Percentiles rank a stretch among this genome's conserved stretches.
These are phyloP conservation scores for Solanum medicagineum DNA, from an alignment of 257 asterid species.

Conservation along the genomic window DNA sequence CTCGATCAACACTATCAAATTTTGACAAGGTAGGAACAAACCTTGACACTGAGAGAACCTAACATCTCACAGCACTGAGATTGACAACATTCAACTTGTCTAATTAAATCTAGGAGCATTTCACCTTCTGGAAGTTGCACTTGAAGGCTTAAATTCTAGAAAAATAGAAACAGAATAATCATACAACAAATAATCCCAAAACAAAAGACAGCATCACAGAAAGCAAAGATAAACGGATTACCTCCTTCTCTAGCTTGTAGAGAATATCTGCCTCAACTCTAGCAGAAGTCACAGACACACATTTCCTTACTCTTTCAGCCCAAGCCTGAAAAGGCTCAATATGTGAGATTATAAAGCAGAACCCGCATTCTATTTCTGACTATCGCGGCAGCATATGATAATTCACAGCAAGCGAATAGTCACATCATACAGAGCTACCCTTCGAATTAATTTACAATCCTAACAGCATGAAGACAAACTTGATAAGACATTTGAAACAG, in stretches of 20 bases:
- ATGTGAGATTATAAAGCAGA: not conserved
- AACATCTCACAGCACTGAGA: conserved; percentile 60
- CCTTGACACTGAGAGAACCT: conserved; percentile 48
- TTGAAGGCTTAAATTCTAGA: conserved; percentile 48
- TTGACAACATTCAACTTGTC: conserved; percentile 51
- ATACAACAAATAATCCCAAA: not conserved
- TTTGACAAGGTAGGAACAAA: conserved; percentile 17
- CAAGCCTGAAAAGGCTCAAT: conserved; percentile 41
- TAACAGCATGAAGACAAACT: not conserved
- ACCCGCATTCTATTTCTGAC: not conserved
- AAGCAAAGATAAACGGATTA: conserved; percentile 7
- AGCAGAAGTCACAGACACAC: conserved; percentile 46
- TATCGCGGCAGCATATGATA: not conserved
- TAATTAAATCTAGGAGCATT: conserved; percentile 35
- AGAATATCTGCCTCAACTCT: conserved; percentile 53
- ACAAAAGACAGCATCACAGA: not conserved
- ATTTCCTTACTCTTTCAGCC: conserved; percentile 48
- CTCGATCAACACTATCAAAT: not conserved
- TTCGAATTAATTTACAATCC: not conserved
- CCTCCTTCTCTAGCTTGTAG: conserved; percentile 74
- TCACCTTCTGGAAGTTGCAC: conserved; percentile 64
- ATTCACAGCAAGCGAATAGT: not conserved
- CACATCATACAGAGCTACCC: not conserved
- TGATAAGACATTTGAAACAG: not conserved
- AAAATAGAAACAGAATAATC: conserved; percentile 2